phyloP scores from a whole-genome alignment of 1,284 basidiomycete species.

The Trichosporon sp. region DNA sequence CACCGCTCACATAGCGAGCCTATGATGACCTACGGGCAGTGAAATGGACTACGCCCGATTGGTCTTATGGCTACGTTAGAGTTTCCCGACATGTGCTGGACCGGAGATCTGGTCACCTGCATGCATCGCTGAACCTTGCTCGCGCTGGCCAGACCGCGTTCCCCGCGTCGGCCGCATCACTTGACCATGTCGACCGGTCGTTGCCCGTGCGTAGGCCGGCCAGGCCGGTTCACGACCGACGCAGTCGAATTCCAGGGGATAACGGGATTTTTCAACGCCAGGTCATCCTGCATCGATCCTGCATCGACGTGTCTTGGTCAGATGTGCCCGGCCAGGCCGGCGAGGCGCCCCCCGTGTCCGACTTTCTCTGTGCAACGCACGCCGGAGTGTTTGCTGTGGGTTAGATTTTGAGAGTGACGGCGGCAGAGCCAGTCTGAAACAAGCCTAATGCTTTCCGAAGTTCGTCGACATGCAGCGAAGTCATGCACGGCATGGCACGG shows the following conservation, averaged over 20 bases:
- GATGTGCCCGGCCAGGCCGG: neutral
- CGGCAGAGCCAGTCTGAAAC: conserved; percentile 4
- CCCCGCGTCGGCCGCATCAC: neutral
- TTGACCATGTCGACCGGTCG: neutral
- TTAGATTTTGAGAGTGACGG: neutral
- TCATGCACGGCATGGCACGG: neutral
- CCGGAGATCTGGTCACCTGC: neutral
- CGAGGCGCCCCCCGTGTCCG: neutral
- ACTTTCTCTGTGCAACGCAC: neutral
- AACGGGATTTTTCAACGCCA: neutral
- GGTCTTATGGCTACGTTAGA: neutral
- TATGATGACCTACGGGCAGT: neutral
- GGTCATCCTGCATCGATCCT: neutral
- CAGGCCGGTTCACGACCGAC: neutral
- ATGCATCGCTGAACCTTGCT: neutral
- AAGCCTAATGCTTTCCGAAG: conserved; percentile 12
- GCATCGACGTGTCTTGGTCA: neutral
- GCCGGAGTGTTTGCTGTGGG: neutral
- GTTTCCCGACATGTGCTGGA: neutral
- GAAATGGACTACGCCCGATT: neutral
- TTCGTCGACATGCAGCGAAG: neutral
- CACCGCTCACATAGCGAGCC: neutral
- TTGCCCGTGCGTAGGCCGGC: neutral
- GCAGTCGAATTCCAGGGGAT: conserved; percentile 13
- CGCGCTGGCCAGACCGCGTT: neutral